Evolutionary conservation across 768 basidiomycete genomes (phyloP).

Genomic region (Mycena belliarum): DNA sequence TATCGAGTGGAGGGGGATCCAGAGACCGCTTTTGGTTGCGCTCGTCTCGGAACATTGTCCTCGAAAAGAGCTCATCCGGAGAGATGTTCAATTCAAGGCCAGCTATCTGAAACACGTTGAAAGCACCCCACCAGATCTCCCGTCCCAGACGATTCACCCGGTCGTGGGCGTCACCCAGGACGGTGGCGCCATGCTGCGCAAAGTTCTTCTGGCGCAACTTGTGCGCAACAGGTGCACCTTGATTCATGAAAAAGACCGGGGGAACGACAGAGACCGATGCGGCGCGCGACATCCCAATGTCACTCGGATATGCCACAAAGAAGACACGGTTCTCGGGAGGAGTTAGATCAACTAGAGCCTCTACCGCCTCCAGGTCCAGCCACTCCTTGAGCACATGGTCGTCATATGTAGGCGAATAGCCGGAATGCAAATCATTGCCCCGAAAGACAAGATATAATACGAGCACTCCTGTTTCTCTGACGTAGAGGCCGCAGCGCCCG

Average conservation of each 20-base stretch:
- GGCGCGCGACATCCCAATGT: neutral
- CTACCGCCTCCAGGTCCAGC: neutral
- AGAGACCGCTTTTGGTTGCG: neutral
- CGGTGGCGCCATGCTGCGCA: neutral
- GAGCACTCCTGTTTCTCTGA: neutral
- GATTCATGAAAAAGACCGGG: neutral
- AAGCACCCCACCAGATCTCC: neutral
- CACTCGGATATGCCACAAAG: neutral
- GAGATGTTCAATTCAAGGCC: neutral
- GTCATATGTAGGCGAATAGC: neutral
- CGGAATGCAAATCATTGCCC: slow-evolving; percentile 1
- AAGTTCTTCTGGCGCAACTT: neutral
- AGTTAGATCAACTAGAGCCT: neutral
- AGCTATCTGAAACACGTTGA: neutral
- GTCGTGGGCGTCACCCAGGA: neutral
- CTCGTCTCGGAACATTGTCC: neutral
- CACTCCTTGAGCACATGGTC: neutral
- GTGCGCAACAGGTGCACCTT: neutral
- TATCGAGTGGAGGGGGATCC: neutral
- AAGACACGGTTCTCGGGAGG: neutral
- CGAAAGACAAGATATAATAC: neutral
- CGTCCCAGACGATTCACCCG: neutral
- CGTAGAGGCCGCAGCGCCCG: neutral
- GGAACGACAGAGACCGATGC: neutral
- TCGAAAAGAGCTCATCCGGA: neutral